Evolutionary conservation across 306 rosid species (phyloP).

Genomic region (Lagenaria siceraria): DNA sequence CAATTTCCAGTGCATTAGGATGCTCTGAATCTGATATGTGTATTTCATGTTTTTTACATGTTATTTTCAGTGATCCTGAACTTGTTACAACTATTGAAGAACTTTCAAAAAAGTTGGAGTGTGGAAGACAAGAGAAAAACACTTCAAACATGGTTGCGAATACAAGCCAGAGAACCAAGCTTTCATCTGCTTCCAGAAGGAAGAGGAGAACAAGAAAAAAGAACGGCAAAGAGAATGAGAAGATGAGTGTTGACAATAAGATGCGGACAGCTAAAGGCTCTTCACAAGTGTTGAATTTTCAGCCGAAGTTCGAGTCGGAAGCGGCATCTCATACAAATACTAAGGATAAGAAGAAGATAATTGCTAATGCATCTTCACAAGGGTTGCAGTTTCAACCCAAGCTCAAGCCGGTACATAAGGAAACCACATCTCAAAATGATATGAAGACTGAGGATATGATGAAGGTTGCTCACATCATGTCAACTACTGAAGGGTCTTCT

Average conservation of each 20-base stretch:
- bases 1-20: background rate
- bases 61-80: constrained; percentile 1
- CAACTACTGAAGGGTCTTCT: background rate
- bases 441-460: background rate
- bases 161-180: background rate
- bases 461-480: background rate
- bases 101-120: background rate
- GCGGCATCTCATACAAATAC: background rate
- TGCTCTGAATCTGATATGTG: background rate
- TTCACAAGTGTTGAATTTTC: background rate
- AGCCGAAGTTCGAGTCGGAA: background rate
- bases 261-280: background rate
- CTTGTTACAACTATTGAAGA: background rate
- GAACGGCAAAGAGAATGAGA: background rate
- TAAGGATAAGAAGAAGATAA: background rate
- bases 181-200: background rate
- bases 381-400: background rate
- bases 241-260: background rate
- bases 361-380: background rate
- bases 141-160: background rate
- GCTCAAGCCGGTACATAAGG: background rate
- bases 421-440: background rate
- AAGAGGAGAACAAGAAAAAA: background rate
- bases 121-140: background rate
- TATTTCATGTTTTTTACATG: background rate